Conservation (phyloP, 2,329 filamentous ascomycete species). For the Leptographium procerum region DNA sequence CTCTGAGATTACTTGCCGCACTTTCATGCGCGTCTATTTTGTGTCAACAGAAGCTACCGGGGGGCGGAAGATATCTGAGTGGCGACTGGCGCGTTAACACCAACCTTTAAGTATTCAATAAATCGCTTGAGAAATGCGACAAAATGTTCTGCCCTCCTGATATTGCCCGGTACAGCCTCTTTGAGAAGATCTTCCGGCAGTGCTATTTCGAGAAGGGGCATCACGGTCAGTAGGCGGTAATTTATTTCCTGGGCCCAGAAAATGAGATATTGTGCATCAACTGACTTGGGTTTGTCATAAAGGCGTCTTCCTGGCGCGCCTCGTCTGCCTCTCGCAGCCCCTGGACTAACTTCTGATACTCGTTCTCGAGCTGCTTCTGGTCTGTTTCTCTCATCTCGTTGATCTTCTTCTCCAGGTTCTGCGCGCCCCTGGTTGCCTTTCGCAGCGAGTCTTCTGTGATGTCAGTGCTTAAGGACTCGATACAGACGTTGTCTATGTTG, state of each 20-base stretch:
- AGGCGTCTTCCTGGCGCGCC: conserved; percentile 82
- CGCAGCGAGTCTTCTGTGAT: conserved; percentile 89
- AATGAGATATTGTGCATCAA: not conserved
- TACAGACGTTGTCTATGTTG: conserved; percentile 99
- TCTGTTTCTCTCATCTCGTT: conserved; percentile 93
- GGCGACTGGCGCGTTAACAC: not conserved
- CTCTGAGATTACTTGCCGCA: conserved; percentile 92
- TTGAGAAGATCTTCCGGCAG: conserved; percentile 88
- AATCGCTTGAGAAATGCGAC: conserved; percentile 90
- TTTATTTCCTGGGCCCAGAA: no score
- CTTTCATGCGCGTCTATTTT: conserved; percentile 80
- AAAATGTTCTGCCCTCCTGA: conserved; percentile 90
- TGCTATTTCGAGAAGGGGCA: conserved; percentile 32
- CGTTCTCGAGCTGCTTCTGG: conserved; percentile 83
- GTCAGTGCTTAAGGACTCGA: conserved; percentile 93
- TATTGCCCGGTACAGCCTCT: conserved; percentile 94
- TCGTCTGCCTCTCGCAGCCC: conserved; percentile 81
- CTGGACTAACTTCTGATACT: conserved; percentile 92
- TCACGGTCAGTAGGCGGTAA: not conserved
- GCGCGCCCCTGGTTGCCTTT: conserved; percentile 80
- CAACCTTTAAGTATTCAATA: conserved; percentile 82
- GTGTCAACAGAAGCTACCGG: not conserved
- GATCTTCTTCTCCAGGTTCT: conserved; percentile 84
- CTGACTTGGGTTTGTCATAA: conserved; percentile 79
- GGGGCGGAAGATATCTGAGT: not conserved